Percentiles rank a stretch among this genome's conserved stretches.
These are phyloP conservation scores for Aleurites moluccanus DNA, from an alignment of 441 rosid species.

Conservation along the genomic window DNA sequence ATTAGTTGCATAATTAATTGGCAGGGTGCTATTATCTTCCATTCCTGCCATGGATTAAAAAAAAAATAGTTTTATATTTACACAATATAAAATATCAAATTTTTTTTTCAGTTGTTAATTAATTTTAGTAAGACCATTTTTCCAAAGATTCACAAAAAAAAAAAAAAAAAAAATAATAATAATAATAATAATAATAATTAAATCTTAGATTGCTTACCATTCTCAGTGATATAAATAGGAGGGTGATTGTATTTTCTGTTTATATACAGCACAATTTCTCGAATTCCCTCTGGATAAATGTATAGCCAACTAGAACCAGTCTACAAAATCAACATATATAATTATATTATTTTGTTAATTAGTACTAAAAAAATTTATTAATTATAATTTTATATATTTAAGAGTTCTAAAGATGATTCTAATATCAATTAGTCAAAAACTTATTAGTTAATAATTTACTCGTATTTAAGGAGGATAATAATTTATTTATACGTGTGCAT, in stretches of 20 bases:
- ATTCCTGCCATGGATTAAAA: slow-evolving; percentile 26
- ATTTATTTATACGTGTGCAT: no score
- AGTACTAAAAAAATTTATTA: neutral
- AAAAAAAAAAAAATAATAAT: no score
- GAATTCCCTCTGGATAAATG: slow-evolving; percentile 45
- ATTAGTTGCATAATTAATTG: slow-evolving; percentile 33
- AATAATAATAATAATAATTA: no score
- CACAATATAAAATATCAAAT: no score
- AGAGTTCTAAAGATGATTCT: no score
- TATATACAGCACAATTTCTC: slow-evolving; percentile 29
- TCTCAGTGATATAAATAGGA: slow-evolving; percentile 45
- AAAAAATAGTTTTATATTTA: no score
- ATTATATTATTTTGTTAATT: neutral
- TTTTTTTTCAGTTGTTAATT: neutral
- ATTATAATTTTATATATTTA: no score
- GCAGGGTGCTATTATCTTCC: slow-evolving; percentile 29
- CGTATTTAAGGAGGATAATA: no score
- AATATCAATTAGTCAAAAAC: no score
- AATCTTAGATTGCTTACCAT: slow-evolving; percentile 27
- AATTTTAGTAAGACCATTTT: neutral
- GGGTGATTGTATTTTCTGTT: slow-evolving; percentile 40
- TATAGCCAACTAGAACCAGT: slow-evolving; percentile 37
- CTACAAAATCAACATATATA: slow-evolving; percentile 21
- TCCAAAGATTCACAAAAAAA: no score
- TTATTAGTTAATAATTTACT: no score